Conservation (phyloP, 2,329 filamentous ascomycete species). For the Waltergamsia citrina region DNA sequence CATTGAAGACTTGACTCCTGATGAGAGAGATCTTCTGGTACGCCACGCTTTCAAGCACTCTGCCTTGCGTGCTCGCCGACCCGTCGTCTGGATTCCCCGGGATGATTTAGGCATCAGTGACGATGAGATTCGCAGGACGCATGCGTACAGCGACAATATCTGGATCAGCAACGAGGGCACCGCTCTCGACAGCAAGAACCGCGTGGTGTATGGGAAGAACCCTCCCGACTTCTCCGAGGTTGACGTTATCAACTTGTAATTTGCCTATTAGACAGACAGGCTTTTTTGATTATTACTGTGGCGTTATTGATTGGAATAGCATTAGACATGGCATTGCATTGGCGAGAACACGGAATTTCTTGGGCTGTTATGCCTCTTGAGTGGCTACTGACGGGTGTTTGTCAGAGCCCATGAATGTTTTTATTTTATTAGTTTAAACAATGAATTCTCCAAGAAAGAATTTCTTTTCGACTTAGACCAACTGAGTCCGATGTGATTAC, state of each 20-base stretch:
- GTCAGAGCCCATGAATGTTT: too few species aligned
- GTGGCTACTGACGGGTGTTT: too few species aligned
- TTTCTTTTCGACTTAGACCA: background rate
- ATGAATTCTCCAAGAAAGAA: background rate
- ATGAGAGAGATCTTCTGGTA: constrained; percentile 78
- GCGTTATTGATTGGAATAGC: background rate
- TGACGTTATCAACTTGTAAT: constrained; percentile 70
- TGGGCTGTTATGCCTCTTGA: background rate
- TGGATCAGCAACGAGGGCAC: constrained; percentile 95
- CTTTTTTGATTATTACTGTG: background rate
- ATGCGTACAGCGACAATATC: constrained; percentile 65
- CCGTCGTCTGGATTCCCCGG: constrained; percentile 87
- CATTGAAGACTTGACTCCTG: constrained; percentile 85
- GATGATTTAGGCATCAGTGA: constrained; percentile 87
- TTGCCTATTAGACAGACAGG: background rate
- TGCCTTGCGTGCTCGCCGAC: constrained; percentile 73
- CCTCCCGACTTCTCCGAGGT: constrained; percentile 86
- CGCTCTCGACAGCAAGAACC: constrained; percentile 71
- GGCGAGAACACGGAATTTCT: background rate
- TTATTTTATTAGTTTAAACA: background rate
- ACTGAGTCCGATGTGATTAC: too few species aligned
- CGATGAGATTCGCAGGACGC: constrained; percentile 77
- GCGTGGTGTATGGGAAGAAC: constrained; percentile 75
- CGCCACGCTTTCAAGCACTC: constrained; percentile 86
- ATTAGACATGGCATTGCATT: background rate